These are phyloP conservation scores for Trifolium dubium DNA, from an alignment of 306 rosid genomes.

Conservation along the genomic window DNA sequence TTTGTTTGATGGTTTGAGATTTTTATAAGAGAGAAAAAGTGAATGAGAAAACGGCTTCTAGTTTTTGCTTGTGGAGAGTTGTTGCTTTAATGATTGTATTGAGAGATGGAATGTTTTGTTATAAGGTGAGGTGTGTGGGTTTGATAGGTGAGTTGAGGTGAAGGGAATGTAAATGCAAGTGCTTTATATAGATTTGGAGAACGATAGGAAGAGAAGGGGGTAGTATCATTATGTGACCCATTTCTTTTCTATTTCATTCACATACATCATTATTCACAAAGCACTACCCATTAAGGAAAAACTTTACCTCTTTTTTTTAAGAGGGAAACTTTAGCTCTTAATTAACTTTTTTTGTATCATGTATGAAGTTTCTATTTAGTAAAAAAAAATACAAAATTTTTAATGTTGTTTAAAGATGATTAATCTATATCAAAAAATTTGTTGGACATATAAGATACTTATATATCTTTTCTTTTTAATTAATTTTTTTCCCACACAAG, in stretches of 20 bases:
- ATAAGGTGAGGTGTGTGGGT: conserved; percentile 39
- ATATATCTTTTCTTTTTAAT: no score
- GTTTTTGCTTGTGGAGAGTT: conserved; percentile 27
- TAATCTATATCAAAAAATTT: no score
- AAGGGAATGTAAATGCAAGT: conserved; percentile 18
- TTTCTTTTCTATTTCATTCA: conserved; percentile 25
- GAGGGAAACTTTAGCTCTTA: background rate
- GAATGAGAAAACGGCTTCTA: conserved; percentile 2
- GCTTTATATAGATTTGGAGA: conserved; percentile 48
- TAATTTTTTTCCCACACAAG: no score
- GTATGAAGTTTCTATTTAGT: no score
- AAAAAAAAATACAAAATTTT: no score
- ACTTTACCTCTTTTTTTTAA: background rate
- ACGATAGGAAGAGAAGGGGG: conserved; percentile 18
- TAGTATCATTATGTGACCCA: conserved; percentile 30
- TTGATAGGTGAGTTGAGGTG: conserved; percentile 38
- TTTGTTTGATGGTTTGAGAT: conserved; percentile 16
- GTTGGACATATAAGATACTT: no score
- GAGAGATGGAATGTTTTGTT: background rate
- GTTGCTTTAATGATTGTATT: conserved; percentile 26
- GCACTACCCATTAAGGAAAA: background rate
- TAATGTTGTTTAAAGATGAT: no score
- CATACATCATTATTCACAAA: conserved; percentile 19
- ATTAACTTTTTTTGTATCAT: background rate
- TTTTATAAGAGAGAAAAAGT: conserved; percentile 12